Evolutionary conservation across 495 filamentous ascomycete genomes (phyloP).

Genomic region (Talaromyces stipitatus): DNA sequence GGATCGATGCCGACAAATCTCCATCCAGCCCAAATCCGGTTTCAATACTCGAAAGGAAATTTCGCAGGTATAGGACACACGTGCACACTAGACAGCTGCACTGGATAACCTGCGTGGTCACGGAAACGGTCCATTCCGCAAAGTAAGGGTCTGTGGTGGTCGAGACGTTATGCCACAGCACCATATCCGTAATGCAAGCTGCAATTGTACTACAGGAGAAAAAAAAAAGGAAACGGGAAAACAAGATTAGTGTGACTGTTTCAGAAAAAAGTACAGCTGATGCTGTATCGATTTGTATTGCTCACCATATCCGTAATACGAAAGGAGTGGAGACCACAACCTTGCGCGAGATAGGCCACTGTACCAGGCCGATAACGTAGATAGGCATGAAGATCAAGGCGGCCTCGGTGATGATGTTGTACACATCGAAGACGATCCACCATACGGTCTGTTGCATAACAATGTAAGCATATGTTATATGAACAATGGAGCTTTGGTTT

Average conservation of each 20-base stretch:
- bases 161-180: no score
- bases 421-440: background rate
- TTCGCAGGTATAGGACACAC: background rate
- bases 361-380: background rate
- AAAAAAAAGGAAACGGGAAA: no score
- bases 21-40: background rate
- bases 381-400: constrained; percentile 1
- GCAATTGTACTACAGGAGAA: no score
- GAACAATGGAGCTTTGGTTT: background rate
- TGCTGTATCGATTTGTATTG: background rate
- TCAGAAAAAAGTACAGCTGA: background rate
- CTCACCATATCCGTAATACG: background rate
- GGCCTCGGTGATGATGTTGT: background rate
- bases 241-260: no score
- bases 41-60: background rate
- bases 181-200: no score
- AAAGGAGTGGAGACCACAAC: constrained; percentile 1
- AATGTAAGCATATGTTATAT: background rate
- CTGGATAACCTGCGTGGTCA: background rate
- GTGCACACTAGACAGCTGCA: background rate
- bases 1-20: background rate
- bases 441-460: background rate
- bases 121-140: background rate
- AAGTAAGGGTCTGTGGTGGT: background rate
- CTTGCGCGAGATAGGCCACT: constrained; percentile 1